phyloP scores from a whole-genome alignment of 2,329 filamentous ascomycete genomes.

The Harringtonia lauricola region DNA sequence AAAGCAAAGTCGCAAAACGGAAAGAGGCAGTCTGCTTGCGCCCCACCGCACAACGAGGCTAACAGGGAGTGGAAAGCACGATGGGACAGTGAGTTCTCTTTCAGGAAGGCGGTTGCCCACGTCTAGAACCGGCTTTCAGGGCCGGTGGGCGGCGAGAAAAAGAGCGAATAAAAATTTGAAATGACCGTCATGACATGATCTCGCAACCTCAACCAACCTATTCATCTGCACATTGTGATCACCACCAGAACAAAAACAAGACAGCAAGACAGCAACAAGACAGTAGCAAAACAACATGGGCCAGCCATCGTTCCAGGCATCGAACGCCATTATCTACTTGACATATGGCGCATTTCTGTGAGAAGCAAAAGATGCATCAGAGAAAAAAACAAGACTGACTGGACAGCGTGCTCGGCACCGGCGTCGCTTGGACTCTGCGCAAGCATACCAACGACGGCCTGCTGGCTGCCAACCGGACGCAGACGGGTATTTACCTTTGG shows the following conservation, averaged over 20 bases:
- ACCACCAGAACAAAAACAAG: no score
- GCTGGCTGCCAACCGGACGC: constrained; percentile 67
- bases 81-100: no score
- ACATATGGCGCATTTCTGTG: constrained; percentile 72
- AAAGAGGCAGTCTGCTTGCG: no score
- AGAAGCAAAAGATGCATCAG: constrained; percentile 1
- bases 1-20: no score
- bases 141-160: not conserved
- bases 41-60: no score
- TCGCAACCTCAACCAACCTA: not conserved
- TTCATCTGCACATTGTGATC: no score
- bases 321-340: constrained; percentile 74
- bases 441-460: constrained; percentile 60
- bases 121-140: no score
- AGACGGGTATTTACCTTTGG: constrained; percentile 51
- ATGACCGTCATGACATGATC: not conserved
- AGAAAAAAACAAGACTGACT: not conserved
- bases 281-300: no score
- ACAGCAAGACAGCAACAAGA: no score
- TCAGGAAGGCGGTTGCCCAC: no score
- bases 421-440: constrained; percentile 45
- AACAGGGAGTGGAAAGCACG: no score
- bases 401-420: constrained; percentile 50
- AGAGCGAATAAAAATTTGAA: not conserved
- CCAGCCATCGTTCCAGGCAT: constrained; percentile 62